Percentiles rank a stretch among this genome's conserved stretches.
These are phyloP conservation scores for Raphanus raphanistrum DNA, from an alignment of 345 rosid species.

Conservation along the genomic window DNA sequence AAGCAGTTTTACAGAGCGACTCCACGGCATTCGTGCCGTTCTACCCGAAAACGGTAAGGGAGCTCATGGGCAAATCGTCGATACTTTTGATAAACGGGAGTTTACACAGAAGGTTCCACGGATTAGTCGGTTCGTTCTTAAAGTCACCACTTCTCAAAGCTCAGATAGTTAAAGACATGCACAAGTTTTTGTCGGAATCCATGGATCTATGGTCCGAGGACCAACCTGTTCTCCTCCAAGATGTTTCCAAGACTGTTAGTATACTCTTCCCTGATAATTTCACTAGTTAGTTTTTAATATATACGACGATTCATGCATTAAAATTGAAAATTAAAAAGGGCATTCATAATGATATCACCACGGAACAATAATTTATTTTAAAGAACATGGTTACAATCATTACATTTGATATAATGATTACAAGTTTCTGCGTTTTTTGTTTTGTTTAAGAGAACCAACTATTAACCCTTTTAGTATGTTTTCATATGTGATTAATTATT, in stretches of 20 bases:
- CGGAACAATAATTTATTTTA: background rate
- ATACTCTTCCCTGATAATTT: background rate
- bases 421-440: conserved; percentile 6
- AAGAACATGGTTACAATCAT: conserved; percentile 39
- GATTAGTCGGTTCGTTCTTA: conserved; percentile 80
- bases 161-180: conserved; percentile 85
- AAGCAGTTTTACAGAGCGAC: conserved; percentile 80
- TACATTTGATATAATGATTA: conserved; percentile 33
- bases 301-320: background rate
- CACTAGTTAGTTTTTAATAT: background rate
- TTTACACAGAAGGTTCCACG: conserved; percentile 88
- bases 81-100: conserved; percentile 82
- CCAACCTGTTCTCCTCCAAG: conserved; percentile 69
- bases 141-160: conserved; percentile 82
- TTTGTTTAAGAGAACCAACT: conserved; percentile 13
- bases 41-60: conserved; percentile 89
- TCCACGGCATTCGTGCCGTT: conserved; percentile 77
- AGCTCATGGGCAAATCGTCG: conserved; percentile 93
- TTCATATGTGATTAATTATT: background rate
- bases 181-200: conserved; percentile 57
- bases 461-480: conserved; percentile 12
- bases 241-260: conserved; percentile 79
- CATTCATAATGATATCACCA: conserved; percentile 14
- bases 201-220: conserved; percentile 79
- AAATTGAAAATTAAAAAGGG: background rate